Percentiles rank a stretch among this genome's conserved stretches.
Evolutionary conservation across 441 rosid genomes (phyloP).

Genomic region (Lepidium campestre): DNA sequence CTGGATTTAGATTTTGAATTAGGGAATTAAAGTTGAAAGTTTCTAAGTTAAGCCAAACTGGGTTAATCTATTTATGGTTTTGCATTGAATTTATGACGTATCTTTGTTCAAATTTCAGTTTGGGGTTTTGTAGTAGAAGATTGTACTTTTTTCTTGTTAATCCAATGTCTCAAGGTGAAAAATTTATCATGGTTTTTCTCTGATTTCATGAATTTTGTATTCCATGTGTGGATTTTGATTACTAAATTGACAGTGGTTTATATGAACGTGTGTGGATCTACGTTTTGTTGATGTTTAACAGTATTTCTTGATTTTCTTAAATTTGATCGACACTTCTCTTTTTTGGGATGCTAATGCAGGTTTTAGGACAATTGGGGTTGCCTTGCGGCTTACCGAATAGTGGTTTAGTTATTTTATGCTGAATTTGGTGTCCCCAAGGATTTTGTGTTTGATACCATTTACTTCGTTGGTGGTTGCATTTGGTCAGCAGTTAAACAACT

Average conservation of each 20-base stretch:
- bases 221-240: too few relatives aligned
- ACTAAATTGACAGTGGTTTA: constrained; percentile 1
- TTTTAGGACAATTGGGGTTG: constrained; percentile 30
- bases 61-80: not conserved
- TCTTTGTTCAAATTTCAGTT: not conserved
- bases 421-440: constrained; percentile 30
- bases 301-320: not conserved
- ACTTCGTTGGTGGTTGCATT: constrained; percentile 32
- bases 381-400: constrained; percentile 30
- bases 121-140: not conserved
- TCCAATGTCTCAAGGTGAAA: not conserved
- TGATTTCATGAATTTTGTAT: too few relatives aligned
- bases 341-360: constrained; percentile 52
- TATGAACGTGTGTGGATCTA: constrained; percentile 9
- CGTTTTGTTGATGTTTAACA: not conserved
- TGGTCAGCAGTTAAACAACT: constrained; percentile 34
- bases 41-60: constrained; percentile 3
- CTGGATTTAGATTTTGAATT: not conserved
- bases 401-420: constrained; percentile 23
- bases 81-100: not conserved
- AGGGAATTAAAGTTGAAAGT: not conserved
- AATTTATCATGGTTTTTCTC: not conserved
- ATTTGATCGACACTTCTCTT: constrained; percentile 22
- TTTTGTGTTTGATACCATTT: constrained; percentile 23
- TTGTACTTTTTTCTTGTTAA: not conserved